Evolutionary conservation across 2,329 filamentous ascomycete genomes (phyloP).

Genomic region (Sporothrix pallida): DNA sequence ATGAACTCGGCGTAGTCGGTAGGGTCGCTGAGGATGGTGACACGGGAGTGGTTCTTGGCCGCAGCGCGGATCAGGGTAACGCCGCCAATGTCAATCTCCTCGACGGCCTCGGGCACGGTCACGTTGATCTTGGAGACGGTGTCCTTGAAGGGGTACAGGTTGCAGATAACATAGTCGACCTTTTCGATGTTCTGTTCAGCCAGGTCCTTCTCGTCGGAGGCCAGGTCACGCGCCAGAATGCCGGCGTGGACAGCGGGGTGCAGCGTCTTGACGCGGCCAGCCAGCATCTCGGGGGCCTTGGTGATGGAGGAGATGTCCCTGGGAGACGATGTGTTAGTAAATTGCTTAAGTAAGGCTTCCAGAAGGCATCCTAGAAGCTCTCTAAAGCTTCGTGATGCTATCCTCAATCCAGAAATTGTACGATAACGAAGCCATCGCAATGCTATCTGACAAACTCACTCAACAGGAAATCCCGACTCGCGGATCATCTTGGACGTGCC

Average conservation of each 20-base stretch:
- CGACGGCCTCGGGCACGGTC: conserved; percentile 93
- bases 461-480: conserved; percentile 92
- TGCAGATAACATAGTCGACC: conserved; percentile 96
- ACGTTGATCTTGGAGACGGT: conserved; percentile 97
- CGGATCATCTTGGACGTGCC: conserved; percentile 96
- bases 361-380: too few species aligned
- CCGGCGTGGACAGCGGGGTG: conserved; percentile 90
- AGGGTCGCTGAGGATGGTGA: conserved; percentile 95
- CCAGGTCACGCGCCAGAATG: conserved; percentile 92
- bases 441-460: conserved; percentile 62
- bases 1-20: conserved; percentile 93
- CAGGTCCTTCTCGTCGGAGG: conserved; percentile 95
- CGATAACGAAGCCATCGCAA: too few species aligned
- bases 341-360: too few species aligned
- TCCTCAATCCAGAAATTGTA: too few species aligned
- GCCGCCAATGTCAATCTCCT: conserved; percentile 98
- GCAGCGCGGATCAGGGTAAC: conserved; percentile 95
- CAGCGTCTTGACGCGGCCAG: conserved; percentile 79
- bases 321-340: conserved; percentile 21
- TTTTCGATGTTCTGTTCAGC: conserved; percentile 94
- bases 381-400: too few species aligned
- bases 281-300: conserved; percentile 94
- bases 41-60: conserved; percentile 95
- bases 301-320: conserved; percentile 98
- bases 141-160: conserved; percentile 99